Percentiles rank a stretch among this genome's conserved stretches.
Conservation (phyloP, 2,329 filamentous ascomycete species). For the Talaromyces sp. region DNA sequence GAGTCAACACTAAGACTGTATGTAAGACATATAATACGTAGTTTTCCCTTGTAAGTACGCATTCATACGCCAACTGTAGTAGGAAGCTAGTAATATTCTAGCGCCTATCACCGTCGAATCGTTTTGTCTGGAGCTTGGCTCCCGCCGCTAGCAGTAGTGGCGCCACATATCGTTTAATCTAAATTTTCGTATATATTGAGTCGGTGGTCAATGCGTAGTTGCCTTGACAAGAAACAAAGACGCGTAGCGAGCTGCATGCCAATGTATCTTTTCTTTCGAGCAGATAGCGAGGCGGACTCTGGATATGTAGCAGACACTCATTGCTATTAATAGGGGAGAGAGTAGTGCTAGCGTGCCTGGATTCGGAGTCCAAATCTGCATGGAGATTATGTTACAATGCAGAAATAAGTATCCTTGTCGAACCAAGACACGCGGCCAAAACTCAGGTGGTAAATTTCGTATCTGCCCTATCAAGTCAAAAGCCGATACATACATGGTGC, state of each 20-base stretch:
- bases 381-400: neutral
- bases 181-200: neutral
- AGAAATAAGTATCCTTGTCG: neutral
- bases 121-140: neutral
- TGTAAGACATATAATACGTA: neutral
- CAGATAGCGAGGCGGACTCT: neutral
- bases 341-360: too few relatives aligned
- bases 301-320: too few relatives aligned
- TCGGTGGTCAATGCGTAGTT: too few relatives aligned
- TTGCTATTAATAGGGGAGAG: too few relatives aligned
- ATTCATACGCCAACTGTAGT: neutral
- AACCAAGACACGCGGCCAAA: neutral
- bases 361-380: neutral
- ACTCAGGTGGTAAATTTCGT: neutral
- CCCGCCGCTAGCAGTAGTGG: neutral
- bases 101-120: neutral
- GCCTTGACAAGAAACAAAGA: neutral
- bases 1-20: neutral
- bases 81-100: neutral
- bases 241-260: neutral
- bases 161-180: neutral
- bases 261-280: neutral
- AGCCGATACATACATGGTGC: neutral
- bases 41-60: neutral
- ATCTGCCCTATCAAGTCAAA: neutral